Evolutionary conservation across 1,284 basidiomycete species (phyloP), one percentile per base, ranked within the genome.

Genomic region (Porodaedalea pini): DNA sequence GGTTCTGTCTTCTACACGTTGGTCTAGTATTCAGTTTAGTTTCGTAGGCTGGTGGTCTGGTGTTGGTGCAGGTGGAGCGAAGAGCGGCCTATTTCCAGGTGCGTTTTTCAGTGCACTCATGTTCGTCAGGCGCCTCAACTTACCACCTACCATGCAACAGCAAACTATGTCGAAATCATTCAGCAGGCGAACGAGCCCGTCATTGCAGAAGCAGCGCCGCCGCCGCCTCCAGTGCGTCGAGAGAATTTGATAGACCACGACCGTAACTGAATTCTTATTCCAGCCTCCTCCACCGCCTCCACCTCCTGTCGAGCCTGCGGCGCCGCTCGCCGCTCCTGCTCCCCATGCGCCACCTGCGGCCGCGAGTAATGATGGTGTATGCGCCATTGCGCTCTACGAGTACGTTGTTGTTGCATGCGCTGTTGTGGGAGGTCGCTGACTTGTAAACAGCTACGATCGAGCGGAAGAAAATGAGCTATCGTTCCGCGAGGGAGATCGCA

Each of bases 391-490:
- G 0, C 62, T 88, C 13, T 94, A 92, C 68, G 89, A 88, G 88
- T 92, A 69, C 65, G 88, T 56, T 11, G 36, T 19, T 44, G 50
- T 52, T 37, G 23, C 13, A 47, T 25, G 2, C 21, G n/a, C 21
- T 29, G 51, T 39, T 32, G 13, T 25, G 17, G 13, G 17, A 39
- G 48, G 45, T 56, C 37, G 15, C 45, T 52, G 34, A 23, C 34
- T 54, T 19, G 54, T 11, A 7, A 55, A 2, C 61, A 92, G 88
- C 63, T 94, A 95, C 66, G 88, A 90, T 11, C 90, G 91, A 0
- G 83, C 82, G 0, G 93, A 96, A 68, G 92, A 93, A 63, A 95
- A 95, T 67, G 94, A 97, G 68, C 73, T 96, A 21, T 80, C 86
- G 0, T 94, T 97, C 78, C 75, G 71, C 27, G 92, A 93, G 69